These are phyloP conservation scores for Penicillium cinerascens DNA, from an alignment of 495 filamentous ascomycete genomes.

Conservation along the genomic window DNA sequence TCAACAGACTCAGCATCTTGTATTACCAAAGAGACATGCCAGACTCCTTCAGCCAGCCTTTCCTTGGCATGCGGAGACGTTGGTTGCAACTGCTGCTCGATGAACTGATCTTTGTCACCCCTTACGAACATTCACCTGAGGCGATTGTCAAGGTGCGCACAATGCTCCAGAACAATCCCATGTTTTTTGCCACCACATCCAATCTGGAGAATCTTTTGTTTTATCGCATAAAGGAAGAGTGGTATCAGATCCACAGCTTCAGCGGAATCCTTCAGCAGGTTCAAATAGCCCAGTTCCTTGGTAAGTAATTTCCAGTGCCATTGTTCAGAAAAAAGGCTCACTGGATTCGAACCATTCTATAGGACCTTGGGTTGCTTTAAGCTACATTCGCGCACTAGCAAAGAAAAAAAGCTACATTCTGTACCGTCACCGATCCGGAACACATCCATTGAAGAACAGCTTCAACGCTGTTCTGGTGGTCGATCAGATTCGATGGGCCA, in stretches of 20 bases:
- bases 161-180: neutral
- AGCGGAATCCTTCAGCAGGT: conserved; percentile 6
- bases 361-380: neutral
- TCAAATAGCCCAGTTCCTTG: conserved; percentile 7
- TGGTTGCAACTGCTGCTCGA: conserved; percentile 20
- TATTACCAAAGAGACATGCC: conserved; percentile 9
- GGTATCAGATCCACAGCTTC: neutral
- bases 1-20: conserved; percentile 8
- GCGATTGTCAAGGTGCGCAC: neutral
- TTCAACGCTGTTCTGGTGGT: neutral
- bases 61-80: conserved; percentile 9
- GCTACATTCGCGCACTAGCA: neutral
- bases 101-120: conserved; percentile 13
- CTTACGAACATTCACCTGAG: conserved; percentile 12
- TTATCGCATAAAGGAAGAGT: conserved; percentile 14
- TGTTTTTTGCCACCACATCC: conserved; percentile 3
- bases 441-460: neutral
- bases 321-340: neutral
- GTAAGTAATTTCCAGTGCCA: neutral
- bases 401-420: neutral
- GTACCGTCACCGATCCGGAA: neutral
- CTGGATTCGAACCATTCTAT: neutral
- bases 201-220: conserved; percentile 20
- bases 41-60: neutral
- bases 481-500: neutral